Base-by-base conservation (phyloP, 2,329 filamentous ascomycete genomes). In the Colletotrichum falcatum region DNA sequence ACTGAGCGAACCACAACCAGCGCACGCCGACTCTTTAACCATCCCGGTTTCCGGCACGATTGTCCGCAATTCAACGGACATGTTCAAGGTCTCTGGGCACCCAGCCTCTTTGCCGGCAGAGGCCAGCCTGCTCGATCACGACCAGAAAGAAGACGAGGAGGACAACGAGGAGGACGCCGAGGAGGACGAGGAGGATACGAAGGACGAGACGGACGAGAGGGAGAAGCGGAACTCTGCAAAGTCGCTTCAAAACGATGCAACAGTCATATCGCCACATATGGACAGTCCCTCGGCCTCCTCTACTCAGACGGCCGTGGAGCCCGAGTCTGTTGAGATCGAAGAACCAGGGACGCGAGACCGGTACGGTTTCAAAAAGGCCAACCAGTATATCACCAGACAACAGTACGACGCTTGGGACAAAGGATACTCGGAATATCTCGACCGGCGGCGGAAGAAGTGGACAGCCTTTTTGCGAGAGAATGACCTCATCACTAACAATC, bases 321-420 rank as follows among this genome's bases (percentile, higher is more conserved):
- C 79, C 5, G 67, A 70, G 46, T 48, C 60, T 0, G 72, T 73
- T 1, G 81, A 84, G 18, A 79, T 83, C 4, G 84, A 88, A 69
- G 86, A 87, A 30, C 83, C 86, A 6, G 79, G 79, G 18, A 78
- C 80, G 23, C 90, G 94, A 64, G 95, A 98, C 79, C 89, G 93
- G 20, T 97, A 98, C 77, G 95, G 95, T 4, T 98, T 98, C 83
- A 93, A 94, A 74, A 98, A 98, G 79, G 88, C 89, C 46, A 95
- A 91, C 49, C 91, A 95, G 74, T 91, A 97, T 77, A 87, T 97
- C 72, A 92, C 88, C 1, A 82, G 91, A 26, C 87, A 92, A 69
- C 88, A 95, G 77, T 97, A 97, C 78, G 93, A 98, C 76, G 83
- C 86, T 1, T 98, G 95, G 95, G 90, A 94, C 74, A 82, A 83